Evolutionary conservation across 768 basidiomycete genomes (phyloP), one percentile per base, ranked within the genome.

Genomic region (Lactifluus hygrophoroides): DNA sequence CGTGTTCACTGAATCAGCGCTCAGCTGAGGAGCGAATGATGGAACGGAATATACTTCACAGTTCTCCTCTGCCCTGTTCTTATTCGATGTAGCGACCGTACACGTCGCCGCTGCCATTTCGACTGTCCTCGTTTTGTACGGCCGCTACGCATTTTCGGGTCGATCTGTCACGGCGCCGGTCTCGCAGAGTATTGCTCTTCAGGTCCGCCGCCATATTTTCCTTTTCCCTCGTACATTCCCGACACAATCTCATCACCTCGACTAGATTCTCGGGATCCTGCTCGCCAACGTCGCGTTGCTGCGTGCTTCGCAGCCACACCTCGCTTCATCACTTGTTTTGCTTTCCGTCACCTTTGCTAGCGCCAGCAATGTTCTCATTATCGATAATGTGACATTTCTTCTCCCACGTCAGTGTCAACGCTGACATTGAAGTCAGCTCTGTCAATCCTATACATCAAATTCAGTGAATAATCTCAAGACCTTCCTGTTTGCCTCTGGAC

Each of bases 121-220:
- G 19, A 48, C 27, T 3, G 5, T 28, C n/a, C 25, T 63, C 35
- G 59, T 56, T 14, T 40, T 52, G 17, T 61, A 55, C 34, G 50
- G 43, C 21, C 23, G 46, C 28, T 56, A 54, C 19, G 62, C 50
- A 25, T 47, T 70, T 40, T 54, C 61, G 2, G 66, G 64, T 43
- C 64, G 65, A 54, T 51, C 50, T 8, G 60, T 69, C 46, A 54
- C 67, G 35, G 51, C 64, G 14, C 27, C 62, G 7, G 65, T 69
- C 40, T 75, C 69, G 68, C 69, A 76, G 46, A 67, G 66, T 37
- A 55, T 64, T 19, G 38, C 69, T 28, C 66, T 75, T 10, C 73
- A 74, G 63, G 76, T 76, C 64, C 43, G 66, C 65, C 51, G 4
- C 8, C 19, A 10, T 37, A 23, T 3, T 25, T 47, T 43, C 19